Conservation (phyloP, 1,139 yeast species). For the Hansenula anomala region DNA sequence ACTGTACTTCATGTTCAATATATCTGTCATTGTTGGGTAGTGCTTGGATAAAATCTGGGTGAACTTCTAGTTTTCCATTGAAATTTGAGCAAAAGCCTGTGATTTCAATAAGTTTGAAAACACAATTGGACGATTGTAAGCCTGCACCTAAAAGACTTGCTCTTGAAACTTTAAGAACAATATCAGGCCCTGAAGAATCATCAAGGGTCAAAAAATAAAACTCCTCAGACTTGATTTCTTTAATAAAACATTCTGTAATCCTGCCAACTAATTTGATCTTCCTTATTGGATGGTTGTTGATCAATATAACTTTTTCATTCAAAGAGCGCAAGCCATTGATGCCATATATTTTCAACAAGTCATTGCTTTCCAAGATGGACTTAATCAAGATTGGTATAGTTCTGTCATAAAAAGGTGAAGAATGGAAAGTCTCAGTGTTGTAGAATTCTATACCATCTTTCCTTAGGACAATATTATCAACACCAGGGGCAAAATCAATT, state of each 20-base stretch:
- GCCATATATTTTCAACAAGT: conserved; percentile 25
- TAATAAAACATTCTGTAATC: conserved; percentile 21
- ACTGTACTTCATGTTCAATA: conserved; percentile 18
- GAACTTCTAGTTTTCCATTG: conserved; percentile 21
- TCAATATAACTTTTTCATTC: conserved; percentile 20
- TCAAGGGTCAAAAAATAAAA: conserved; percentile 22
- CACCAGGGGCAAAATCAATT: conserved; percentile 32
- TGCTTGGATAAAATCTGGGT: conserved; percentile 23
- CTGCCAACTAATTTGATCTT: conserved; percentile 28
- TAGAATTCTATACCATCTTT: conserved; percentile 26
- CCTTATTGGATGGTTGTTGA: conserved; percentile 34
- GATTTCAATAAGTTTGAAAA: conserved; percentile 10
- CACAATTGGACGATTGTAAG: conserved; percentile 3
- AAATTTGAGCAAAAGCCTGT: conserved; percentile 11
- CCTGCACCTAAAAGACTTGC: conserved; percentile 12
- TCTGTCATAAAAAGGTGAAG: conserved; percentile 25
- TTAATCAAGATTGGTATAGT: conserved; percentile 27
- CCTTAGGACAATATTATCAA: conserved; percentile 27
- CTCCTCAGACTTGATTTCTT: conserved; percentile 8
- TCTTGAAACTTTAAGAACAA: conserved; percentile 14
- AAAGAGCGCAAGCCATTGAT: conserved; percentile 14
- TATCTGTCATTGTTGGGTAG: conserved; percentile 13
- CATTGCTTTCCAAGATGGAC: conserved; percentile 24
- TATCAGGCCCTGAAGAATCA: conserved; percentile 26
- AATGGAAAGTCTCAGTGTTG: conserved; percentile 31